Evolutionary conservation across 768 basidiomycete genomes (phyloP), one percentile per base, ranked within the genome.

Genomic region (Collybiopsis luxurians): DNA sequence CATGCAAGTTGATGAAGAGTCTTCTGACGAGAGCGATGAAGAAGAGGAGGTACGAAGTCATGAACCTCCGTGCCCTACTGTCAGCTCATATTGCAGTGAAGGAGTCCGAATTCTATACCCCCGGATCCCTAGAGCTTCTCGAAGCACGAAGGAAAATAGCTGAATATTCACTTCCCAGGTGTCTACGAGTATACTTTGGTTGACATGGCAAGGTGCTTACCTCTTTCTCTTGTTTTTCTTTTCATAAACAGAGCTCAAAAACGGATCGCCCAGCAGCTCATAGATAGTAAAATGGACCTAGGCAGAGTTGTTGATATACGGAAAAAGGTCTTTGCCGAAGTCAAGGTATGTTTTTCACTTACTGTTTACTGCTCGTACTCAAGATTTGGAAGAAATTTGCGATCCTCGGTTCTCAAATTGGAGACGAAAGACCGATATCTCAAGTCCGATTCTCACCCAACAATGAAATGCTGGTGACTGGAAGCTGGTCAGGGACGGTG

Each of bases 401-500:
- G 47, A 96, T 95, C 65, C 83, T 98, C 44, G 97, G 97, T 23
- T 98, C 97, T 0, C 96, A 98, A 79, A 95, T 98, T 62, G 97
- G 95, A 54, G 97, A 98, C 69, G 95, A 97, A 62, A 83, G 97
- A 42, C 95, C 97, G 1, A 84, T 98, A 61, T 89, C 94, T 2
- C 87, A 90, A 74, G 92, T 98, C 27, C 89, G 97, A 38, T 98
- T 98, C 70, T 85, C 96, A 2, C 97, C 97, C 7, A 90, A 98
- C 68, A 90, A 89, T 68, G 73, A 90, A 65, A 79, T 90, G 57
- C 81, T 98, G 47, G 90, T 94, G 3, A 96, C 96, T 1, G 95
- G 90, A 11, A 95, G 92, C 62, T 99, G 97, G 97, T 92, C 95
- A 27, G 97, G 97, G 19, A 86, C 86, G 43, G 86, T 95, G 21